Evolutionary conservation across 2,329 filamentous ascomycete species (phyloP).

Genomic region (Clarireedia sp.): DNA sequence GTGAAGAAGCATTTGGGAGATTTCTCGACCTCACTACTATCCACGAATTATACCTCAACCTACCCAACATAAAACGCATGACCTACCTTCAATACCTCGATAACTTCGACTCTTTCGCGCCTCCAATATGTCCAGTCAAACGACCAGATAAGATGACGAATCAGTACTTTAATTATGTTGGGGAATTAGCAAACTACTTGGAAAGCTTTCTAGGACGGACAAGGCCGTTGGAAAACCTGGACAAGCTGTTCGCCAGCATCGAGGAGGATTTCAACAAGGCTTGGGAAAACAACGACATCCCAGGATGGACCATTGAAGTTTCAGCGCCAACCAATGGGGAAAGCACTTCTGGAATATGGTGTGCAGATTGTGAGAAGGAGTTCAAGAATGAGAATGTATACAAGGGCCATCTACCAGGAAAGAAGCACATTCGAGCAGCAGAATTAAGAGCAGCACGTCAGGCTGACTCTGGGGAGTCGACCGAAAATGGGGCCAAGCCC

Average conservation of each 20-base stretch:
- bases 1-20: constrained; percentile 87
- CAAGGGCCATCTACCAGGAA: constrained; percentile 77
- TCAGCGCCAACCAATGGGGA: constrained; percentile 17
- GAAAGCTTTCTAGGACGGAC: constrained; percentile 82
- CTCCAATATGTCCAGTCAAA: constrained; percentile 66
- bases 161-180: constrained; percentile 84
- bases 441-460: constrained; percentile 50
- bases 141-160: constrained; percentile 82
- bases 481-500: constrained; percentile 24
- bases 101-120: constrained; percentile 76
- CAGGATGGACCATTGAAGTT: constrained; percentile 64
- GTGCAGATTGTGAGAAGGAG: constrained; percentile 83
- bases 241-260: constrained; percentile 67
- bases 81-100: constrained; percentile 92
- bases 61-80: constrained; percentile 76
- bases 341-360: constrained; percentile 69
- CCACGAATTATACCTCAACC: constrained; percentile 85
- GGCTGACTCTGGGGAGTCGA: constrained; percentile 31
- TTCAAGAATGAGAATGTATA: constrained; percentile 96
- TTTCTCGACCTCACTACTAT: constrained; percentile 81
- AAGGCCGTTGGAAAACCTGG: constrained; percentile 76
- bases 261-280: constrained; percentile 76
- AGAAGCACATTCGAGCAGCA: constrained; percentile 85
- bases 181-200: constrained; percentile 71
- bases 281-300: constrained; percentile 73